These are phyloP conservation scores for Leishmania turanica DNA, from an alignment of 208 protist species.

Conservation along the genomic window DNA sequence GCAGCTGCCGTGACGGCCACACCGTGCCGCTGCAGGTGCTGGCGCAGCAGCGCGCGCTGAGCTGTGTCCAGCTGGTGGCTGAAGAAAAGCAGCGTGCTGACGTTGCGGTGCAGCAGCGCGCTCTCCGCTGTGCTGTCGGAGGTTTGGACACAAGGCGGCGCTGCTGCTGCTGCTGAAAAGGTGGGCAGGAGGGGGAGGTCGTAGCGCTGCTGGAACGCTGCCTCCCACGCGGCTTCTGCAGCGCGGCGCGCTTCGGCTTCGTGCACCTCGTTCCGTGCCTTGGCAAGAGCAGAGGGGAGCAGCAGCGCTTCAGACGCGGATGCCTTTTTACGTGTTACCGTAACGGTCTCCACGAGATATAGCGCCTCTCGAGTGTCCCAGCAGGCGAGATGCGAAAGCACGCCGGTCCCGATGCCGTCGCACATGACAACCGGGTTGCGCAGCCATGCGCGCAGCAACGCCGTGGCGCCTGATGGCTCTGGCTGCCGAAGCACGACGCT, in stretches of 20 bases:
- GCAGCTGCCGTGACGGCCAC: slow-evolving; percentile 8
- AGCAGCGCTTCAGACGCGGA: neutral
- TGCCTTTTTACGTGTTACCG: neutral
- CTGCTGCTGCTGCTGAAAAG: neutral
- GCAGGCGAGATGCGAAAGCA: slow-evolving; percentile 27
- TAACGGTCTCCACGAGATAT: slow-evolving; percentile 1
- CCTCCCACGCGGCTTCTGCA: slow-evolving; percentile 22
- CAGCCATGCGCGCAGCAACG: slow-evolving; percentile 29
- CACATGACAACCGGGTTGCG: slow-evolving; percentile 25
- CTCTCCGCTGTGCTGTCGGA: neutral
- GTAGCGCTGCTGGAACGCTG: slow-evolving; percentile 15
- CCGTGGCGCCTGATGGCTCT: neutral
- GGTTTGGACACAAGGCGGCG: neutral
- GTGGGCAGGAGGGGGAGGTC: slow-evolving; percentile 8
- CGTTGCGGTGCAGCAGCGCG: slow-evolving; percentile 23
- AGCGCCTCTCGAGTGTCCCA: slow-evolving; percentile 27
- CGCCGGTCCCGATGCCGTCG: slow-evolving; percentile 12
- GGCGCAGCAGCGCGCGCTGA: slow-evolving; percentile 13
- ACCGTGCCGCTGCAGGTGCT: slow-evolving; percentile 17
- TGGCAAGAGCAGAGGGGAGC: slow-evolving; percentile 15
- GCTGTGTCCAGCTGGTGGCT: slow-evolving; percentile 8
- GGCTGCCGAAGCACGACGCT: slow-evolving; percentile 27
- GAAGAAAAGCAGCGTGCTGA: slow-evolving; percentile 30
- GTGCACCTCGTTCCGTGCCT: slow-evolving; percentile 7
- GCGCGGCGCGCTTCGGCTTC: slow-evolving; percentile 16